A percentile compares a stretch with the other conserved stretches of the same genome.
These are phyloP conservation scores for Ustilago nuda DNA, from an alignment of 1,284 basidiomycete species.

Conservation along the genomic window DNA sequence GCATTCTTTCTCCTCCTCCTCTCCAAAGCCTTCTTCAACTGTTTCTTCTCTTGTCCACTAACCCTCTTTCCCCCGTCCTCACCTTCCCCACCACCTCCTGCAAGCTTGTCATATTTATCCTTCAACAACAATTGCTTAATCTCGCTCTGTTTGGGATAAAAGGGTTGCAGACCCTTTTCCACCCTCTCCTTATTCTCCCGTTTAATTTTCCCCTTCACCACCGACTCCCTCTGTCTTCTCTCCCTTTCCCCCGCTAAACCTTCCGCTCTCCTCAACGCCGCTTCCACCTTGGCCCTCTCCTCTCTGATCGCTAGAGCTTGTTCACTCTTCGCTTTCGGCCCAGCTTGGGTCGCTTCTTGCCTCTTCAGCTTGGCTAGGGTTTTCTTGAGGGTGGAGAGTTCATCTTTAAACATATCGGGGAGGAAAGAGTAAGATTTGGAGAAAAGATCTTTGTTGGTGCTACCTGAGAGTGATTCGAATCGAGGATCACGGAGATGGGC, in stretches of 20 bases:
- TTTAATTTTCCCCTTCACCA: constrained; percentile 74
- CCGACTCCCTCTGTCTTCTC: constrained; percentile 73
- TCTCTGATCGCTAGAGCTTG: constrained; percentile 71
- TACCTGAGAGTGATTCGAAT: constrained; percentile 82
- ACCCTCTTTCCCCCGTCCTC: constrained; percentile 22
- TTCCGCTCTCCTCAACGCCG: constrained; percentile 80
- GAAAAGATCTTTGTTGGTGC: constrained; percentile 79
- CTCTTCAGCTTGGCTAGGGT: constrained; percentile 79
- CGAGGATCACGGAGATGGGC: constrained; percentile 84
- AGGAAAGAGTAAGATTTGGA: constrained; percentile 83
- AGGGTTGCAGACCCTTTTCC: constrained; percentile 70
- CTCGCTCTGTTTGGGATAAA: constrained; percentile 88
- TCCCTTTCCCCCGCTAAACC: constrained; percentile 77
- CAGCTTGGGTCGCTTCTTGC: constrained; percentile 77
- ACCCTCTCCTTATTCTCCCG: constrained; percentile 63
- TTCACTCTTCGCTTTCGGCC: constrained; percentile 75
- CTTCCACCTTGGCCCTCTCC: constrained; percentile 82
- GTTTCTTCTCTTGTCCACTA: constrained; percentile 67
- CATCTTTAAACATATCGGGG: constrained; percentile 76
- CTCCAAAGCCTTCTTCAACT: constrained; percentile 83
- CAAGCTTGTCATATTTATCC: constrained; percentile 56
- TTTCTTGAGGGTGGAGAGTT: constrained; percentile 77
- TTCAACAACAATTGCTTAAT: constrained; percentile 56
- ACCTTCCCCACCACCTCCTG: constrained; percentile 19
- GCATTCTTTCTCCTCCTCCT: constrained; percentile 87